Percentiles rank a stretch among this genome's conserved stretches.
Evolutionary conservation across 768 basidiomycete genomes (phyloP).

Genomic region (Clitopilus hobsonii): DNA sequence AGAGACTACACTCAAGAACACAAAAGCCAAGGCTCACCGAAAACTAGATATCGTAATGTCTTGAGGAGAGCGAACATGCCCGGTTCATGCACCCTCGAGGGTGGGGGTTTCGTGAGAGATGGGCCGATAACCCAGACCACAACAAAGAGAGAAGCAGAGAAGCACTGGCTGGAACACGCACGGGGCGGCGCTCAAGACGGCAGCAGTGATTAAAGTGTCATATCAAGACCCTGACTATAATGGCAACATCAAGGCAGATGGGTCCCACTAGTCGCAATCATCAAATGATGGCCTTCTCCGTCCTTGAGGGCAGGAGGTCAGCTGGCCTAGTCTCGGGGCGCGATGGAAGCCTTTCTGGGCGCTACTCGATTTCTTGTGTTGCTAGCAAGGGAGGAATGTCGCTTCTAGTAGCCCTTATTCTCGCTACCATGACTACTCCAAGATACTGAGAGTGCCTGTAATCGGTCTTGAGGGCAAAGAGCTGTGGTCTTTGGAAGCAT

Average conservation of each 20-base stretch:
- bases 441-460: too few species aligned
- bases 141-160: slow-evolving; percentile 7
- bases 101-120: slow-evolving; percentile 15
- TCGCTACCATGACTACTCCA: not conserved
- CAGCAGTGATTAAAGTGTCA: slow-evolving; percentile 1
- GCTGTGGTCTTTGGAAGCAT: too few species aligned
- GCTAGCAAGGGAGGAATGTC: not conserved
- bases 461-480: too few species aligned
- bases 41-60: slow-evolving; percentile 52
- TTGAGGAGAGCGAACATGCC: slow-evolving; percentile 43
- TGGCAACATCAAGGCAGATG: not conserved
- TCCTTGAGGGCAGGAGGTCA: not conserved
- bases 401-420: not conserved
- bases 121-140: slow-evolving; percentile 27
- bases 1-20: not conserved
- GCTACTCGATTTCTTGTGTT: not conserved
- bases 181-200: not conserved
- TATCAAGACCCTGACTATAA: not conserved
- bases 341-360: not conserved
- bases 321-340: not conserved
- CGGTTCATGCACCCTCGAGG: slow-evolving; percentile 23
- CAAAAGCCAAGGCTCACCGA: slow-evolving; percentile 38
- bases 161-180: slow-evolving; percentile 1
- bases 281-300: not conserved
- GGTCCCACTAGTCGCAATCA: too few species aligned